Evolutionary conservation across 2,329 filamentous ascomycete species (phyloP).

Genomic region (Trichoderma guizhouense): DNA sequence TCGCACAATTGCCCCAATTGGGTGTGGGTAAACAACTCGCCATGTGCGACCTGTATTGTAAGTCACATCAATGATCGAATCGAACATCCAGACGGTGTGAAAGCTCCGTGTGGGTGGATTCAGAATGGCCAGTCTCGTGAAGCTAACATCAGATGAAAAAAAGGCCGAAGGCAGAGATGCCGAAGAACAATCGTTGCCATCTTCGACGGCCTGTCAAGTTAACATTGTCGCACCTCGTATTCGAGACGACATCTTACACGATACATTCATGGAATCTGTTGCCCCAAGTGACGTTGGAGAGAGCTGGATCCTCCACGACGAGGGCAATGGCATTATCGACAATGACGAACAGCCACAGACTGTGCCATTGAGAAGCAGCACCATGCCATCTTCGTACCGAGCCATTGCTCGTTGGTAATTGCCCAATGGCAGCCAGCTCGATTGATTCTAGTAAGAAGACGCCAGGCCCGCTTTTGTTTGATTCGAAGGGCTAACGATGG

Average conservation of each 20-base stretch:
- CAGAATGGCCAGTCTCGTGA: neutral
- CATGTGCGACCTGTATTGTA: slow-evolving; percentile 50
- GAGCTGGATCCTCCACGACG: slow-evolving; percentile 39
- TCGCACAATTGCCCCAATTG: slow-evolving; percentile 51
- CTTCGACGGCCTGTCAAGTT: slow-evolving; percentile 33
- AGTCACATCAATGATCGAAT: slow-evolving; percentile 24
- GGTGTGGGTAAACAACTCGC: slow-evolving; percentile 51
- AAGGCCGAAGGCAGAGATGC: slow-evolving; percentile 50
- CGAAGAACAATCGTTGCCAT: slow-evolving; percentile 31
- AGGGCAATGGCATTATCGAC: slow-evolving; percentile 19
- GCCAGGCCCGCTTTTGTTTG: slow-evolving; percentile 9
- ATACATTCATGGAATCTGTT: slow-evolving; percentile 46
- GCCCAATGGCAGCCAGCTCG: neutral
- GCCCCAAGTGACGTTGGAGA: slow-evolving; percentile 36
- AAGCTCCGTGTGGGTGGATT: neutral
- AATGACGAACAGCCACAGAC: slow-evolving; percentile 26
- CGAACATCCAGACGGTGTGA: neutral
- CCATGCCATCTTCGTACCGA: slow-evolving; percentile 27
- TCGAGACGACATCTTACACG: slow-evolving; percentile 45
- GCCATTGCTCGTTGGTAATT: slow-evolving; percentile 21
- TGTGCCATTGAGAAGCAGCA: slow-evolving; percentile 26
- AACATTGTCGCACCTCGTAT: slow-evolving; percentile 45
- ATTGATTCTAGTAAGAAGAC: neutral
- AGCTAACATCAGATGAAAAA: neutral
- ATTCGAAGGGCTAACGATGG: slow-evolving; percentile 14